Conservation (phyloP, 192 early-diverging fungal genomes). For the Mortierella antarctica region DNA sequence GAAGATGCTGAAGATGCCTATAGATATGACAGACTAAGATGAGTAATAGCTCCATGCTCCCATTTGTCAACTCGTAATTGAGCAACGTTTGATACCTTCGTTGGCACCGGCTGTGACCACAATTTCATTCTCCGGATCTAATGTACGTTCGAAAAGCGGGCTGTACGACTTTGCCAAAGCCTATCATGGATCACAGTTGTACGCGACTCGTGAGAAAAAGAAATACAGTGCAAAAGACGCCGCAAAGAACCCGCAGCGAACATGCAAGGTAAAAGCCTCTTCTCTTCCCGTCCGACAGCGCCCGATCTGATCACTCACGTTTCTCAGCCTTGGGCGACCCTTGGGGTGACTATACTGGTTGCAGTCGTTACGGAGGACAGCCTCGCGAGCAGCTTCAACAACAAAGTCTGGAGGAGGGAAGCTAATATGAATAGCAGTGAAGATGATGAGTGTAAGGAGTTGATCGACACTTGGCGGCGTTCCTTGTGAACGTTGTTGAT, state of each 20-base stretch:
- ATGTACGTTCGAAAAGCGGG: slow-evolving; percentile 68
- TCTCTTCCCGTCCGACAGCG: too few relatives aligned
- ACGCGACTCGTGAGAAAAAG: background rate
- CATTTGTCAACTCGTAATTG: background rate
- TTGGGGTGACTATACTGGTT: slow-evolving; percentile 91
- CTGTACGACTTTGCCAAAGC: slow-evolving; percentile 85
- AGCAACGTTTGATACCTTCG: slow-evolving; percentile 64
- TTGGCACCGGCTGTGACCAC: slow-evolving; percentile 92
- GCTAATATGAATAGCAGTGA: slow-evolving; percentile 49
- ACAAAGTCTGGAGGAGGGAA: slow-evolving; percentile 92
- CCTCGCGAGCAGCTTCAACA: slow-evolving; percentile 75
- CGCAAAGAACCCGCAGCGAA: too few relatives aligned
- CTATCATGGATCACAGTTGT: background rate
- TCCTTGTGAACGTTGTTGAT: background rate
- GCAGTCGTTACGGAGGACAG: slow-evolving; percentile 68
- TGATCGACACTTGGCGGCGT: background rate
- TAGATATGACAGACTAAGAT: slow-evolving; percentile 1
- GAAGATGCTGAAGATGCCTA: slow-evolving; percentile 82
- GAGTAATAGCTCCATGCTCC: slow-evolving; percentile 1
- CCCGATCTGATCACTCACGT: slow-evolving; percentile 19
- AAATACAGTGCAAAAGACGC: slow-evolving; percentile 12
- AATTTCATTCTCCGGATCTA: slow-evolving; percentile 86
- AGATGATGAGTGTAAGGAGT: slow-evolving; percentile 8
- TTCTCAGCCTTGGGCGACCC: slow-evolving; percentile 70
- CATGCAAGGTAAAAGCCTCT: too few relatives aligned